These are phyloP conservation scores for Biscogniauxia marginata DNA, from an alignment of 2,329 filamentous ascomycete species.

Conservation along the genomic window DNA sequence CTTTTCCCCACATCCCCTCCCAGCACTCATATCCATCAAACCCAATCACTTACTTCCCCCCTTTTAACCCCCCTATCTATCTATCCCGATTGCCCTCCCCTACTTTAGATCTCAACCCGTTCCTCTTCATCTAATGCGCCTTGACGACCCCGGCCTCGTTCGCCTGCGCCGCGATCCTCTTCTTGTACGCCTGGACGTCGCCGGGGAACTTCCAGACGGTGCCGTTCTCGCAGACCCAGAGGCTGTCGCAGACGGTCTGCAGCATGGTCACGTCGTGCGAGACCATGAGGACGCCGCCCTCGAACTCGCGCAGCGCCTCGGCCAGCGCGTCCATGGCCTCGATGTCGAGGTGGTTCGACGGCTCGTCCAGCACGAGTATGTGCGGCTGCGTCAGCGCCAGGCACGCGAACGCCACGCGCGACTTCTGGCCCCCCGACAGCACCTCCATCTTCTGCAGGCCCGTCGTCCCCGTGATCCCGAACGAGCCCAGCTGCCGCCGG, in stretches of 20 bases:
- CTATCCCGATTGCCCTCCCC: neutral
- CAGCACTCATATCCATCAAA: too few relatives aligned
- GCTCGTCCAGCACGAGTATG: constrained; percentile 96
- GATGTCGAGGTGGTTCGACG: constrained; percentile 97
- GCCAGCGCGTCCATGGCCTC: constrained; percentile 97
- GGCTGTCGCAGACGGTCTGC: constrained; percentile 87
- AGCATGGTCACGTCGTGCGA: constrained; percentile 99
- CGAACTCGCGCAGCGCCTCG: constrained; percentile 78
- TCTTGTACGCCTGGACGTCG: constrained; percentile 96
- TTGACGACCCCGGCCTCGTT: constrained; percentile 84
- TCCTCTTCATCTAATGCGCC: constrained; percentile 44
- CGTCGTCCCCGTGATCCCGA: constrained; percentile 88
- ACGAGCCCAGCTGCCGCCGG: constrained; percentile 87
- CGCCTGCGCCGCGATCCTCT: constrained; percentile 86
- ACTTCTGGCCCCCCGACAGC: constrained; percentile 96
- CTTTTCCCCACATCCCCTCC: too few relatives aligned
- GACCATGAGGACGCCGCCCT: constrained; percentile 96
- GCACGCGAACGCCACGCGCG: constrained; percentile 96
- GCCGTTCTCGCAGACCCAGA: constrained; percentile 96
- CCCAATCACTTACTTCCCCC: neutral
- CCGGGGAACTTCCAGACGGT: constrained; percentile 95
- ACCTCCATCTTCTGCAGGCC: constrained; percentile 94
- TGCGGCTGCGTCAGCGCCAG: constrained; percentile 91
- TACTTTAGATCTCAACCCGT: too few relatives aligned
- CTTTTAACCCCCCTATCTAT: neutral